These are phyloP conservation scores for Claviceps africana DNA, from an alignment of 2,329 filamentous ascomycete species.

Conservation along the genomic window DNA sequence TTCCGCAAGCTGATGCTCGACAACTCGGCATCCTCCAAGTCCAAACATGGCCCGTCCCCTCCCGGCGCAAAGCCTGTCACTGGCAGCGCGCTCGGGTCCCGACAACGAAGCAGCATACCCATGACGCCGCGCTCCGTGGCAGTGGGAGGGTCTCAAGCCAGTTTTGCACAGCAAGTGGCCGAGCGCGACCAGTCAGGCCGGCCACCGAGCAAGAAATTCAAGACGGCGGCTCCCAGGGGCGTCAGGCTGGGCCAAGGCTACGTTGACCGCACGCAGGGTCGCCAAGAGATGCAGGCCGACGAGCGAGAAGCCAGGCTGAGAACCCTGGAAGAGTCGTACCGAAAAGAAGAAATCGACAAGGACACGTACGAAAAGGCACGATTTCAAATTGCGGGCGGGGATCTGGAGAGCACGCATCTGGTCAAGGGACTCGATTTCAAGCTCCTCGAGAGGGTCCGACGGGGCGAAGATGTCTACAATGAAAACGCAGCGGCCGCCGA, in stretches of 20 bases:
- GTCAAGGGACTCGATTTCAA: conserved; percentile 87
- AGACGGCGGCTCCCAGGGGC: conserved; percentile 69
- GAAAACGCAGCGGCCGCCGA: conserved; percentile 10
- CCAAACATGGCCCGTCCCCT: conserved; percentile 32
- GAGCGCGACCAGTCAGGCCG: conserved; percentile 48
- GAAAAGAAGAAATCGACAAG: conserved; percentile 71
- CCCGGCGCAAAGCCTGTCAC: conserved; percentile 13
- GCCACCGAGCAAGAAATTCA: conserved; percentile 57
- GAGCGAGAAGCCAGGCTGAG: conserved; percentile 52
- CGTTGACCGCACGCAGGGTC: conserved; percentile 60
- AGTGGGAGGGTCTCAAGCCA: conserved; percentile 37
- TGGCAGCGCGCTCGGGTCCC: conserved; percentile 53
- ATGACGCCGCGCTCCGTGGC: conserved; percentile 82
- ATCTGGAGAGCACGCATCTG: conserved; percentile 67
- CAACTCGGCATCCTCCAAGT: conserved; percentile 25
- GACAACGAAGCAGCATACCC: conserved; percentile 66
- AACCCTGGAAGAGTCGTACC: conserved; percentile 67
- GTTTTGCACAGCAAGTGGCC: conserved; percentile 75
- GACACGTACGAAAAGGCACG: conserved; percentile 63
- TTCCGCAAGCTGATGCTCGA: conserved; percentile 66
- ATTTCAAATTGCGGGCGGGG: conserved; percentile 68
- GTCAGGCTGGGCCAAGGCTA: conserved; percentile 69
- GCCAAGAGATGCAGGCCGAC: conserved; percentile 39
- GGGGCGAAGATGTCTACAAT: conserved; percentile 53
- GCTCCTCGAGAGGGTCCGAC: conserved; percentile 53